Evolutionary conservation across 192 early-diverging fungal species (phyloP), one percentile per base, ranked within the genome.

Genomic region (Backusella tarrabulga): DNA sequence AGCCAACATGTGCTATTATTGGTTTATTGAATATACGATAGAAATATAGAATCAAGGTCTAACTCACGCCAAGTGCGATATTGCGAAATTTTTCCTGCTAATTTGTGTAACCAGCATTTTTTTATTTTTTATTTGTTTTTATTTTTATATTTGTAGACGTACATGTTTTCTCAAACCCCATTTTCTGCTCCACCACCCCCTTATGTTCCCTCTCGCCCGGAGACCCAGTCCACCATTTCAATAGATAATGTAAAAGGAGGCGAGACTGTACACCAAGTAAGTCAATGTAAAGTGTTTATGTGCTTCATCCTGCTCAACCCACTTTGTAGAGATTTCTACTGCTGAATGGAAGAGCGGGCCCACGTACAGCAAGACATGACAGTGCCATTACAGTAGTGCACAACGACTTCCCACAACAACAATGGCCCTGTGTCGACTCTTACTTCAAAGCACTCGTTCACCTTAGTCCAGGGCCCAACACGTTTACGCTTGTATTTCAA

Each of bases 381-480:
- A 41, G 38, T 7, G 70, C 63, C 9, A 78, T 83, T 12, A 67
- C 36, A 21, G 82, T 83, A 8, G 34, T 67, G n/a, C 73, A 63
- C 15, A 71, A 77, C 72, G 73, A 38, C 8, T 91, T 88, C 38
- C 90, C 90, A 9, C 75, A 84, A 9, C 77, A 85, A 0, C 72
- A 69, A 3, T 91, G 88, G 75, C 89, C 88, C 0, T 84, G 84
- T 23, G 80, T 87, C 9, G 80, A 89, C 66, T 86, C 87, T 34
- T 83, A 86, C 79, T 91, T 90, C 74, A 91, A 91, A 79, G 83
- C 81, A 6, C 80, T 91, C 14, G 88, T 88, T 0, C 88, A 89
- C 76, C 82, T 91, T 34, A 84, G 85, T 60, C 86, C 77, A 73
- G 90, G 90, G 42, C 78, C 73, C 19, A 91, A 91, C 60, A 75